Base-by-base conservation (phyloP, 1,139 yeast genomes). In the Suhomyces terraborum region DNA sequence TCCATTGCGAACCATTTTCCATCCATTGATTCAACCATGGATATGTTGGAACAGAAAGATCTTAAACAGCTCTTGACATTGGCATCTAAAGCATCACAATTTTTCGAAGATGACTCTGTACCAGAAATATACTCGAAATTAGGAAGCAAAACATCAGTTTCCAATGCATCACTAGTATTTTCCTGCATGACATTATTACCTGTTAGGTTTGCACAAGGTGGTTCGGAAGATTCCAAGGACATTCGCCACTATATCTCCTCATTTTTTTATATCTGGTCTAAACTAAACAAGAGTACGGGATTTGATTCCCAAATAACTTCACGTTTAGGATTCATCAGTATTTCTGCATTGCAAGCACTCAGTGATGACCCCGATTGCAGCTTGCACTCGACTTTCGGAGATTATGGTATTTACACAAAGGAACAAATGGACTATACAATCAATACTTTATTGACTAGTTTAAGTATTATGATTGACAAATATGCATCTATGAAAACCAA, bases 261-360 rank as follows among this genome's bases (percentile, higher is more conserved):
- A 1, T 59, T 88, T 13, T 88, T 87, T 53, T 81, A 86, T 51
- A 64, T 88, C 41, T 89, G 97, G 96, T 58, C 75, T 4, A 76
- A 83, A 28, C 70, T 81, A 10, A 72, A 77, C 35, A 74, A 80
- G 33, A 74, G 80, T 10, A 69, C 79, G 3, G 77, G 78, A 9
- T 75, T 82, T 36, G 95, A 88, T 49, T 71, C 82, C 14, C 86
- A 82, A 52, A 57, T 88, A 41, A 73, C 89, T 10, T 80, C 84
- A 12, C 65, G 88, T 18, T 62, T 88, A 35, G 87, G 94, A 2
- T 74, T 80, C 19, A 66, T 84, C 12, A 75, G 88, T 0, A 75
- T 78, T 54, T 74, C 71, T 28, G 69, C 77, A 1, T 66, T 80
- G 21, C 45, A 53, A 9, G 59, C 56, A 13, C 49, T 71, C 18